Conservation (phyloP, 768 basidiomycete species). For the Roridomyces roridus region DNA sequence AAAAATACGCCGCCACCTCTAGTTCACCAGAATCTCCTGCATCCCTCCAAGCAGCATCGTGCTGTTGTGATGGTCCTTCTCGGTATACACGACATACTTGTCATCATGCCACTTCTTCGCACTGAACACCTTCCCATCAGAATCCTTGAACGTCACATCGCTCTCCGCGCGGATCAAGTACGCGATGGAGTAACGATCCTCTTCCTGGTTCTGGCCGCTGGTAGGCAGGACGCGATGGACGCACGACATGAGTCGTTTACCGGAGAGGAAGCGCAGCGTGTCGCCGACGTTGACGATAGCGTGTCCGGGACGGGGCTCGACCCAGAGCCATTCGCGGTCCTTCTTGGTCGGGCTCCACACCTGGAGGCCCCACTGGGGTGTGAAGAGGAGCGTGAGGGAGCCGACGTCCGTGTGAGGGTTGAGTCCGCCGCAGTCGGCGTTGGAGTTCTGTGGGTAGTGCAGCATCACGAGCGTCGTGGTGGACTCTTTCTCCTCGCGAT, state of each 20-base stretch:
- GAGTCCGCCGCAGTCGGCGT: conserved; percentile 11
- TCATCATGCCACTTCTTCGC: conserved; percentile 20
- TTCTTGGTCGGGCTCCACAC: conserved; percentile 2
- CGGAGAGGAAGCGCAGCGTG: conserved; percentile 18
- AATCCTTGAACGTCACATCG: conserved; percentile 7
- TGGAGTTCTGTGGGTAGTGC: conserved; percentile 16
- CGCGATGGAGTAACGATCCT: conserved; percentile 18
- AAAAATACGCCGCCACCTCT: no score
- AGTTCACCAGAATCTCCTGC: conserved; percentile 15
- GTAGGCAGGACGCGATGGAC: conserved; percentile 16
- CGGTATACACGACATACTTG: conserved; percentile 18
- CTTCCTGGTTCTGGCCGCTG: neutral
- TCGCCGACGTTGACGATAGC: conserved; percentile 22
- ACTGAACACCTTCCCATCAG: conserved; percentile 9
- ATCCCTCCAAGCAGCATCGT: conserved; percentile 19
- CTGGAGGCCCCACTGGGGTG: conserved; percentile 17
- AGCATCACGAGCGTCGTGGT: conserved; percentile 19
- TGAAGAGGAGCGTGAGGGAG: conserved; percentile 13
- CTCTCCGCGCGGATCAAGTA: conserved; percentile 19
- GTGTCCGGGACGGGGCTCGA: conserved; percentile 14
- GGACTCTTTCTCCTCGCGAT: conserved; percentile 13
- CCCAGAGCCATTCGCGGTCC: conserved; percentile 7
- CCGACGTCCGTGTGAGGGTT: conserved; percentile 23
- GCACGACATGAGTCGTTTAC: conserved; percentile 14
- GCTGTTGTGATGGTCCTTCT: conserved; percentile 9